Evolutionary conservation across 441 rosid genomes (phyloP), one percentile per base, ranked within the genome.

Genomic region (Breynia disticha): DNA sequence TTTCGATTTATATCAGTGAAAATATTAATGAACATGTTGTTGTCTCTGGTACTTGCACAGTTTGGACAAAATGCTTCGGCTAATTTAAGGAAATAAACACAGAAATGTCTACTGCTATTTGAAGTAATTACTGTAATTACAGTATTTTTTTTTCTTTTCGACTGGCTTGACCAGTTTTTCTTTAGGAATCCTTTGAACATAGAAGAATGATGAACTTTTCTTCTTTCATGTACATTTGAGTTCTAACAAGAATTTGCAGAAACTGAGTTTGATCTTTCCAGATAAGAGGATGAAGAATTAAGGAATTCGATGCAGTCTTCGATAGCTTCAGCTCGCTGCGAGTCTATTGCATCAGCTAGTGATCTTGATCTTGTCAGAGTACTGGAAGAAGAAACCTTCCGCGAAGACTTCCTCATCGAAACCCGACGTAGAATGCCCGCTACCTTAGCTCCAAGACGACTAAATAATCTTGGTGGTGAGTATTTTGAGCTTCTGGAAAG

Each of bases 291-390:
- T 11, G 95, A 81, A 70, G 95, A 84, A 57, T 91, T 91, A 56
- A 91, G 74, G 82, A 88, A 91, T 76, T 84, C 82, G 52, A 91
- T 91, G 71, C 97, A 91, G 48, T 91, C 98, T 67, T 86, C 88
- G 11, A 91, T 72, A 22, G 90, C 98, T 75, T 91, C 94, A 48
- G 87, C 94, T 69, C 90, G 51, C 24, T 86, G 98, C 13, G 91
- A 81, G 59, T 91, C 97, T 0, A 68, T 50, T 19, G 87, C 67
- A n/a, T 86, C 97, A 14, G 71, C 80, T 18, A 84, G 54, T 17
- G 94, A 87, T 58, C 84, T 73, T 44, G 97, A 86, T 76, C 95
- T 84, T 19, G 72, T 57, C 73, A 91, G 61, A 38, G 67, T 66
- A 39, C 68, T 64, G 22, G 80, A 67, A 0, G 89, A 72, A 15